phyloP scores from a whole-genome alignment of 306 rosid genomes.

The Cajanus cajan region DNA sequence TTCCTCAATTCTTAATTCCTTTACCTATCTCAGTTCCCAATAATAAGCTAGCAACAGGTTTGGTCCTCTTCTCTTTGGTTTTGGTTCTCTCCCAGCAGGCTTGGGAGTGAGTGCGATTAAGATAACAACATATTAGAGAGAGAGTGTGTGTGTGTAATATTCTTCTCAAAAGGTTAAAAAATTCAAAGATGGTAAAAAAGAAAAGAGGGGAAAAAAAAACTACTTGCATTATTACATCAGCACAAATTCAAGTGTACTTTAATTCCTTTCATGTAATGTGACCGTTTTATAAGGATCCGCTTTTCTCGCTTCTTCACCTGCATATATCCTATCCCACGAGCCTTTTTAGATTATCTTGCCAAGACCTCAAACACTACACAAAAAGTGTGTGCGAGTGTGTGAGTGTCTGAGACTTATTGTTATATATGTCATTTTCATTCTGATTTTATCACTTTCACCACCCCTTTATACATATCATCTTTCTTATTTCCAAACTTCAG shows the following conservation, averaged over 20 bases:
- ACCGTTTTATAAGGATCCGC: conserved; percentile 71
- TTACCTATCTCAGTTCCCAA: conserved; percentile 54
- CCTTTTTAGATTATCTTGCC: conserved; percentile 23
- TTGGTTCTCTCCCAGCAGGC: conserved; percentile 30
- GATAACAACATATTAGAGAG: conserved; percentile 2
- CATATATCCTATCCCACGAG: conserved; percentile 25
- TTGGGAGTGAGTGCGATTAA: conserved; percentile 76
- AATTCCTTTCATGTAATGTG: conserved; percentile 53
- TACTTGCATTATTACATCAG: background rate
- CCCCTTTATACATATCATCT: conserved; percentile 6
- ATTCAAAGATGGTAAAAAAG: background rate
- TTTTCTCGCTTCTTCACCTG: conserved; percentile 57
- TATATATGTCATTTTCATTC: conserved; percentile 47
- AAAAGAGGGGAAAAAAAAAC: background rate
- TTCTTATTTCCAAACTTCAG: conserved; percentile 10
- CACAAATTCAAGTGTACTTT: conserved; percentile 41
- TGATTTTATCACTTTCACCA: conserved; percentile 34
- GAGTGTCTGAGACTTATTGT: conserved; percentile 12
- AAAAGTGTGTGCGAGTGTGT: background rate
- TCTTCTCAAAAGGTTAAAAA: conserved; percentile 17
- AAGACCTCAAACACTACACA: conserved; percentile 7
- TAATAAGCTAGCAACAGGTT: conserved; percentile 30
- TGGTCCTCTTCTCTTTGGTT: conserved; percentile 44
- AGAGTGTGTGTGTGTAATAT: background rate
- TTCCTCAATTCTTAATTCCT: conserved; percentile 39